A percentile compares a stretch with the other conserved stretches of the same genome.
Conservation (phyloP, 148 eudicot species). For the Hydrangea macrophylla region DNA sequence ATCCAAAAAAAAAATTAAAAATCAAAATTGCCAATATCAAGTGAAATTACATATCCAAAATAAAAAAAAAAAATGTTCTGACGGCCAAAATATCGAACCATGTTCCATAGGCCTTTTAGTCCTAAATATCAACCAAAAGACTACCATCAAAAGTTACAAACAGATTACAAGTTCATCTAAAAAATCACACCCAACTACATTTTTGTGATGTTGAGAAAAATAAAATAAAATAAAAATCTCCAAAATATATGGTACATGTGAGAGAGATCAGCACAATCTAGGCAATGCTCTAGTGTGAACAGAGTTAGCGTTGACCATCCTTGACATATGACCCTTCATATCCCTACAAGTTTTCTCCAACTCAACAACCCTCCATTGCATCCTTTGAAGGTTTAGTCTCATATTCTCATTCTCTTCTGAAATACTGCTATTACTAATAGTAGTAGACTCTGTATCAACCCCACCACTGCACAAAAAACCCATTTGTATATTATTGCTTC, state of each 20-base stretch:
- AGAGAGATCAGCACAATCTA: constrained; percentile 49
- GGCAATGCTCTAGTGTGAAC: constrained; percentile 35
- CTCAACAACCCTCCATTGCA: constrained; percentile 80
- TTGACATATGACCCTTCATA: constrained; percentile 84
- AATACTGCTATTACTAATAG: too few relatives aligned
- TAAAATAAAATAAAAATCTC: constrained; percentile 9
- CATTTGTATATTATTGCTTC: constrained; percentile 25
- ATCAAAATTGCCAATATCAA: too few relatives aligned
- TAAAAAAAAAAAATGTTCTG: too few relatives aligned
- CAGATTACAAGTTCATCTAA: too few relatives aligned
- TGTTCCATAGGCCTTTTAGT: too few relatives aligned
- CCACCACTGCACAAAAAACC: constrained; percentile 25
- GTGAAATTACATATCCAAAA: too few relatives aligned
- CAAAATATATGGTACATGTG: neutral
- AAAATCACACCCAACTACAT: neutral
- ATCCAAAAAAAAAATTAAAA: too few relatives aligned
- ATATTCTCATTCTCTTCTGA: constrained; percentile 39
- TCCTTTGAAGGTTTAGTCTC: constrained; percentile 55
- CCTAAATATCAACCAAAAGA: too few relatives aligned
- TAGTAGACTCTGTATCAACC: neutral
- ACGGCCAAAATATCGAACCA: too few relatives aligned
- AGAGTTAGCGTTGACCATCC: constrained; percentile 38
- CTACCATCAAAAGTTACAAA: too few relatives aligned
- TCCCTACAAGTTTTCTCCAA: constrained; percentile 74
- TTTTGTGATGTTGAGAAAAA: neutral